Conservation (phyloP, 768 basidiomycete genomes). For the Gymnopilus dilepis region DNA sequence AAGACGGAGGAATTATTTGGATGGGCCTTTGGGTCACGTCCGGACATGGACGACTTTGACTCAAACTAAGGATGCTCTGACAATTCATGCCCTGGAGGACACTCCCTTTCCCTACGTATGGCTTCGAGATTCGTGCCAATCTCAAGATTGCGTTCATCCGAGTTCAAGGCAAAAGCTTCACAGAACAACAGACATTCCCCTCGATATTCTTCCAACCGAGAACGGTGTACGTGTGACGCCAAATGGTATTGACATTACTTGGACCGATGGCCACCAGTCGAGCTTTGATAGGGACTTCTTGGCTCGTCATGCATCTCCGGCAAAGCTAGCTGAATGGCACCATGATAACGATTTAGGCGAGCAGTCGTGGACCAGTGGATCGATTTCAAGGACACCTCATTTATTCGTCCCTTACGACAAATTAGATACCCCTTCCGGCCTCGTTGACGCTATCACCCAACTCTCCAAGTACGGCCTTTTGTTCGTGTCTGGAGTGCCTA, state of each 20-base stretch:
- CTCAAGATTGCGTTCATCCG: slow-evolving; percentile 74
- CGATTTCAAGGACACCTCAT: slow-evolving; percentile 40
- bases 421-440: slow-evolving; percentile 47
- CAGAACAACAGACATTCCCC: slow-evolving; percentile 66
- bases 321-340: slow-evolving; percentile 47
- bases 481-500: slow-evolving; percentile 74
- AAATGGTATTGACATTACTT: slow-evolving; percentile 53
- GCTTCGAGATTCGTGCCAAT: slow-evolving; percentile 87
- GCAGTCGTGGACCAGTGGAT: slow-evolving; percentile 50
- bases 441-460: slow-evolving; percentile 69
- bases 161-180: slow-evolving; percentile 80
- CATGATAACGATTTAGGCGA: slow-evolving; percentile 39
- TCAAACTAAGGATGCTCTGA: slow-evolving; percentile 32
- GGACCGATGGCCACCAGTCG: slow-evolving; percentile 67
- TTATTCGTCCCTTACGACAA: slow-evolving; percentile 63
- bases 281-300: slow-evolving; percentile 57
- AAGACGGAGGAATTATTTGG: neutral
- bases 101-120: slow-evolving; percentile 68
- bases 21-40: neutral
- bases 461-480: slow-evolving; percentile 75
- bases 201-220: slow-evolving; percentile 48
- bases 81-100: slow-evolving; percentile 45
- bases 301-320: slow-evolving; percentile 47
- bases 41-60: slow-evolving; percentile 37
- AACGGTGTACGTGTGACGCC: slow-evolving; percentile 44